These are phyloP conservation scores for Mycena rosella DNA, from an alignment of 768 basidiomycete genomes.

Conservation along the genomic window DNA sequence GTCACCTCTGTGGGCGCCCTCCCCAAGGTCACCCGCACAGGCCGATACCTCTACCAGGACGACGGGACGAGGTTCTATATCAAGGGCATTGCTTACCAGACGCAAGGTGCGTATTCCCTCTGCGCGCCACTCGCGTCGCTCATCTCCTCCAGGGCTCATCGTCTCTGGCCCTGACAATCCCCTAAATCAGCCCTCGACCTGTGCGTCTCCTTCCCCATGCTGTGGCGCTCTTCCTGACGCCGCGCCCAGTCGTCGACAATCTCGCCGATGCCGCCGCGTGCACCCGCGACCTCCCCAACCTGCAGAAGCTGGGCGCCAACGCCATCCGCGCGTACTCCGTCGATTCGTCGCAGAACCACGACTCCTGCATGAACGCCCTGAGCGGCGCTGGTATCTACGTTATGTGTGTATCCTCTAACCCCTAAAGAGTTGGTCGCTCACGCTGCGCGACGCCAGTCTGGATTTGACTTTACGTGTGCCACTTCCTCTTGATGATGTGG, in stretches of 20 bases:
- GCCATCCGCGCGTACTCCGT: conserved; percentile 90
- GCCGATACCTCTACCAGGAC: conserved; percentile 85
- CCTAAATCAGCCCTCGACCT: conserved; percentile 41
- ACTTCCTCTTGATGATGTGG: not conserved
- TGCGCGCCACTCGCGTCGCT: not conserved
- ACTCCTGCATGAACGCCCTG: conserved; percentile 85
- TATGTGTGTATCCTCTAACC: conserved; percentile 72
- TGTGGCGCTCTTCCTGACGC: conserved; percentile 50
- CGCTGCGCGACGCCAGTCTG: conserved; percentile 63
- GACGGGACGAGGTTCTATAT: conserved; percentile 88
- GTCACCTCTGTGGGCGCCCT: not conserved
- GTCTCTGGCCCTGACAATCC: conserved; percentile 19
- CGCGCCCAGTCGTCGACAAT: conserved; percentile 84
- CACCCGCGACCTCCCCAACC: conserved; percentile 81
- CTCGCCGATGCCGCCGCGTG: conserved; percentile 77
- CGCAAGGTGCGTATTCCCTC: conserved; percentile 67
- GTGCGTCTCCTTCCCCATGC: conserved; percentile 52
- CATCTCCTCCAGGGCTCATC: conserved; percentile 4
- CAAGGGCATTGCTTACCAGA: conserved; percentile 89
- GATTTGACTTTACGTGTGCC: conserved; percentile 77
- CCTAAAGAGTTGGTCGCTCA: not conserved
- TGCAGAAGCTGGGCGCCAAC: conserved; percentile 84
- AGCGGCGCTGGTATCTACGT: conserved; percentile 88
- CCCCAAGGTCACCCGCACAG: conserved; percentile 71
- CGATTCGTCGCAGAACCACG: conserved; percentile 85